Base-by-base conservation (phyloP, 768 basidiomycete species). In the Vararia minispora region DNA sequence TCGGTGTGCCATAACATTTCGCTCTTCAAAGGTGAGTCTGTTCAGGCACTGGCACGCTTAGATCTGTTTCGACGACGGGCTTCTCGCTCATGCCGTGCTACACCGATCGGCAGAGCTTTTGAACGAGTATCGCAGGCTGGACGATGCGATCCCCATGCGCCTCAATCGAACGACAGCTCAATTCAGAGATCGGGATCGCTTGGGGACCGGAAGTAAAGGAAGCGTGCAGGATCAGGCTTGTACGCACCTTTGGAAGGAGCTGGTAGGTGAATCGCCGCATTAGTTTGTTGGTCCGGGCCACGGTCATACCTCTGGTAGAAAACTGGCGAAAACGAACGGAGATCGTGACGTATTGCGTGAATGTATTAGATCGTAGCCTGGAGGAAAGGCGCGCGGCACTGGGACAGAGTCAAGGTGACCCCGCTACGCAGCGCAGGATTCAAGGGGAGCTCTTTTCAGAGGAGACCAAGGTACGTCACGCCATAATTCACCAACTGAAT, bases 131-230 rank as follows among this genome's bases (percentile, higher is more conserved):
- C 70, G 86, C 51, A 74, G 66, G 49, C 62, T 89, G 11, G 86
- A 90, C 58, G 86, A 90, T 52, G 64, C 74, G 6, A 79, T 90
- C 47, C 72, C 69, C 28, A 84, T 86, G 79, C 68, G 87, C 24
- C 57, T 88, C 33, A 89, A 90, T 55, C 74, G 86, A 35, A 79
- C 83, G 27, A 73, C 70, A 40, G 86, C 86, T 4, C 68, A 76
- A 37, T 75, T 79, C 57, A 71, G 83, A 36, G 87, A 89, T 60
- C 66, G 69, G 45, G 76, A 83, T 48, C 71, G 83, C 20, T 48
- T 59, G 34, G 69, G 69, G 9, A 47, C 58, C 17, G 58, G 51
- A 30, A 59, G 62, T 24, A 65, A 59, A 35, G 72, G 67, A 11
- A 79, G 62, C 40, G 58, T 78, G 32, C 77, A 86, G 52, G 81